Conservation (phyloP, 2,329 filamentous ascomycete species). For the Cercospora sp. region DNA sequence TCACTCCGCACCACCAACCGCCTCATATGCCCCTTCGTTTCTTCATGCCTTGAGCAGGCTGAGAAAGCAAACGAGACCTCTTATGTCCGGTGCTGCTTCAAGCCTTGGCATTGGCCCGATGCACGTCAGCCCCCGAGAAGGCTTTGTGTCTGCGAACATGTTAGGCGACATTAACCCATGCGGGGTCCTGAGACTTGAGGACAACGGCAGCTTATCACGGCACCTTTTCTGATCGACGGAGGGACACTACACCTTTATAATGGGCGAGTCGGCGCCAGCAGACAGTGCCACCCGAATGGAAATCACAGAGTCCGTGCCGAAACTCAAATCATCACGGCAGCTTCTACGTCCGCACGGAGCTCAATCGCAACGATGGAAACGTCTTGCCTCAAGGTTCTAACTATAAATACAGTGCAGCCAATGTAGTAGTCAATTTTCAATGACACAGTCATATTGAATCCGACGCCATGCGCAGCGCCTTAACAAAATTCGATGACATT, state of each 20-base stretch:
- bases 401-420: not conserved
- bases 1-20: not conserved
- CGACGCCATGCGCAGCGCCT: conserved; percentile 12
- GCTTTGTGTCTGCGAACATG: not conserved
- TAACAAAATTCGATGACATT: conserved; percentile 28
- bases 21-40: no score
- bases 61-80: not conserved
- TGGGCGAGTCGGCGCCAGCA: not conserved
- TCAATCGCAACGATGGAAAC: not conserved
- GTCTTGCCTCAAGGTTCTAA: not conserved
- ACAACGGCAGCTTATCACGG: not conserved
- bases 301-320: not conserved
- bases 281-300: not conserved
- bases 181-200: not conserved
- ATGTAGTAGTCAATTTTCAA: no score
- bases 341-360: not conserved
- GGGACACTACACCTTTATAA: not conserved
- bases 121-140: not conserved
- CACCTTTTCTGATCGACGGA: not conserved
- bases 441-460: not conserved
- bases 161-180: not conserved
- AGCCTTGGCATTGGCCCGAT: not conserved
- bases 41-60: not conserved
- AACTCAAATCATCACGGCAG: not conserved
- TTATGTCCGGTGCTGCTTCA: not conserved